These are phyloP conservation scores for Botrytis sinoallii DNA, from an alignment of 2,329 filamentous ascomycete genomes.

Conservation along the genomic window DNA sequence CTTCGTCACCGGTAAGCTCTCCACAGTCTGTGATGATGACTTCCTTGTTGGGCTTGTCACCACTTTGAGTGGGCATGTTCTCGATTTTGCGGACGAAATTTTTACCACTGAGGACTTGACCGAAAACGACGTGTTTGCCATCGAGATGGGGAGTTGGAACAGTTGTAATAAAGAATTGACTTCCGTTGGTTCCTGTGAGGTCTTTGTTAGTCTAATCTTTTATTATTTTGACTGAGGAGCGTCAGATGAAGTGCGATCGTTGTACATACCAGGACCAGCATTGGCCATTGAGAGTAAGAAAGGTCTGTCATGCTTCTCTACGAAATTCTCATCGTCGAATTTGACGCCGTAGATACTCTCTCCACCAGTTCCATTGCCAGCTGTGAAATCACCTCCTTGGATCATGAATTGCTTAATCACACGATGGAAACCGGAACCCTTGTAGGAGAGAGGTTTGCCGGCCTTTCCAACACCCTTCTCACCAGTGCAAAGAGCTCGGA, in stretches of 20 bases:
- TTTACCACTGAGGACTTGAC: constrained; percentile 90
- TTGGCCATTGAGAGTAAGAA: constrained; percentile 98
- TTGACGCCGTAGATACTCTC: constrained; percentile 98
- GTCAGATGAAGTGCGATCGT: background rate
- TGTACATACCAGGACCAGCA: constrained; percentile 73
- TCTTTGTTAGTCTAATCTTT: constrained; percentile 19
- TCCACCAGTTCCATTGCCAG: constrained; percentile 89
- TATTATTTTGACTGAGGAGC: background rate
- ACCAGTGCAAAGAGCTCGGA: constrained; percentile 88
- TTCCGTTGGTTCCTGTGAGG: constrained; percentile 78
- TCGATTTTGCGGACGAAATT: constrained; percentile 87
- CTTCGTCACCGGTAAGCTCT: constrained; percentile 71
- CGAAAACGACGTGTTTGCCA: constrained; percentile 94
- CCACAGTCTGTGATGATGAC: constrained; percentile 80
- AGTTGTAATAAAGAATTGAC: constrained; percentile 97
- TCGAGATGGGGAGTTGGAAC: constrained; percentile 88
- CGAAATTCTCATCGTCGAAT: constrained; percentile 96
- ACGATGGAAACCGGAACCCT: constrained; percentile 88
- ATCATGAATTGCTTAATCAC: constrained; percentile 99
- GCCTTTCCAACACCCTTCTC: constrained; percentile 83
- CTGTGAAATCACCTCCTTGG: constrained; percentile 95
- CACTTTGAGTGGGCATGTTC: constrained; percentile 68
- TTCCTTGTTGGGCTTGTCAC: constrained; percentile 75
- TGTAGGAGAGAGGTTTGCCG: constrained; percentile 88
- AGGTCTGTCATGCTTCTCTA: constrained; percentile 84